Evolutionary conservation across 345 rosid genomes (phyloP), one percentile per base, ranked within the genome.

Genomic region (Salix suchowensis): DNA sequence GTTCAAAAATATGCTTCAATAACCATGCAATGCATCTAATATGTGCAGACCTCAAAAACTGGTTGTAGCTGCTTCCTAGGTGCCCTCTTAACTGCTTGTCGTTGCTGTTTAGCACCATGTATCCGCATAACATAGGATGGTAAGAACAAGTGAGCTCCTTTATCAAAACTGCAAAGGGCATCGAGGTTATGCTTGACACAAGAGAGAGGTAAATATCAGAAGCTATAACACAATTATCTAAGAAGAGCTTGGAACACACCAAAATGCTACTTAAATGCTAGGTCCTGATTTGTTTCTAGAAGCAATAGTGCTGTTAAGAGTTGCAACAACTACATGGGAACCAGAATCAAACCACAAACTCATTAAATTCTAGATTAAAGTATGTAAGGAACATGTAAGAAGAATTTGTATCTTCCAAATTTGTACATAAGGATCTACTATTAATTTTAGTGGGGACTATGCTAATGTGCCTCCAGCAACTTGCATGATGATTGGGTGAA

Each of bases 91-190:
- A 93, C 80, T 21, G 95, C 92, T 70, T 91, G 91, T 67, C 97
- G 87, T 78, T 96, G 99, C 80, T 87, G 92, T 72, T 78, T 94
- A 74, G 88, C 86, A 79, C 99, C 99, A 85, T 91, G 99, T 6
- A 87, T 94, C 42, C 97, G 88, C 99, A 96, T 96, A 74, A 94
- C 85, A 80, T 87, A 87, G 46, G 98, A 96, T 65, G 94, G 90
- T 76, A 96, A 82, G 82, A 91, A 92, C 37, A 93, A 81, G 84
- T 93, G 87, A 55, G 90, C 99, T 75, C 99, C 99, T 87, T 86
- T 96, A 77, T 96, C 97, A 73, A 91, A 92, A 52, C 99, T 96
- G 87, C 79, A 76, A 77, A 68, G 67, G 79, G 52, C 36, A 52
- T 65, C 42, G 44, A 37, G n/a, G 61, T 66, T 15, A 77, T 24